These are phyloP conservation scores for Hygrophoropsis aurantiaca DNA, from an alignment of 768 basidiomycete species.

Conservation along the genomic window DNA sequence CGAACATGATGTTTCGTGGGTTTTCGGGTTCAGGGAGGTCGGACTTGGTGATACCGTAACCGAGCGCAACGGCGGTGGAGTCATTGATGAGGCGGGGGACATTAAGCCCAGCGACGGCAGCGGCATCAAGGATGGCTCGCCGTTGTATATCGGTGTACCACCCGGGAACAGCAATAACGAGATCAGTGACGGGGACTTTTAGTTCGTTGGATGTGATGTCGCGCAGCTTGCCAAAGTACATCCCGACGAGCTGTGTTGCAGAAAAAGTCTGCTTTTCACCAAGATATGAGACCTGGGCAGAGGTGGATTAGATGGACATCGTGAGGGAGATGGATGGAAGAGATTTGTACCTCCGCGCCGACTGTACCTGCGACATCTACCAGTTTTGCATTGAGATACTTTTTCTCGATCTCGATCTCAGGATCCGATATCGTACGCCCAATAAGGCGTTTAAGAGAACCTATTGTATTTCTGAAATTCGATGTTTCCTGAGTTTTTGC, in stretches of 20 bases:
- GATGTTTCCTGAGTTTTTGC: constrained; percentile 98
- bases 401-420: constrained; percentile 85
- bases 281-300: constrained; percentile 76
- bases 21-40: constrained; percentile 87
- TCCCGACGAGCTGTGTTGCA: constrained; percentile 87
- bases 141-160: constrained; percentile 97
- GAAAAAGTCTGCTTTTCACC: constrained; percentile 81
- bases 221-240: constrained; percentile 87
- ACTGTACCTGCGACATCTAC: constrained; percentile 83
- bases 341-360: constrained; percentile 87
- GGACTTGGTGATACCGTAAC: constrained; percentile 98
- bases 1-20: constrained; percentile 87
- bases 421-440: constrained; percentile 79
- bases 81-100: constrained; percentile 96
- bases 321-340: constrained; percentile 27
- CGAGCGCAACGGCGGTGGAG: constrained; percentile 92
- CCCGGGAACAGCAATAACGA: constrained; percentile 94
- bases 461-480: constrained; percentile 97
- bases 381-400: constrained; percentile 85
- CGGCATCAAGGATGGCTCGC: constrained; percentile 87
- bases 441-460: constrained; percentile 86
- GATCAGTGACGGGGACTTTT: constrained; percentile 82
- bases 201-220: constrained; percentile 86
- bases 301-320: constrained; percentile 6
- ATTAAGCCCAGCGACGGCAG: constrained; percentile 86